Evolutionary conservation across 208 protist genomes (phyloP), one percentile per base, ranked within the genome.

Genomic region (Acanthamoeba polyphaga): DNA sequence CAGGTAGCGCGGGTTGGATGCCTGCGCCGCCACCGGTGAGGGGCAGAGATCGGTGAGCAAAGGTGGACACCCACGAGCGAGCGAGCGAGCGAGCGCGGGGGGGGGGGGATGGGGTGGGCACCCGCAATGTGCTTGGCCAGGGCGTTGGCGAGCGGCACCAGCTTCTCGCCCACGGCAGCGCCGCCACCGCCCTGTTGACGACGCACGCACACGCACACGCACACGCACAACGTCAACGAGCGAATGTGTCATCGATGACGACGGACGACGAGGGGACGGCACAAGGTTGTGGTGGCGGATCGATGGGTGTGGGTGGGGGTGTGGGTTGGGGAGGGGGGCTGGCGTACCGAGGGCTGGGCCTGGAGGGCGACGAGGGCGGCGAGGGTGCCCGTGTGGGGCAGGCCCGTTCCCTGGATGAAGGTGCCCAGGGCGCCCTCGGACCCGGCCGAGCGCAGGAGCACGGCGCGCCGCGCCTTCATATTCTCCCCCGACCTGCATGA

Each of bases 401-500:
- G 76, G 76, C 76, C 76, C 19, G 76, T 85, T 2, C 76, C 76
- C 76, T 85, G 76, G 46, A 85, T 58, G 76, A 85, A 85, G 34
- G 76, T 24, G 8, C 76, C 76, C 38, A 85, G 22, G 10, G 46
- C 76, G 49, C 76, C 29, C 4, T 85, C 10, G 22, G 76, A 43
- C 6, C 76, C 76, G 24, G 22, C 22, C 6, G 76, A 29, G 13
- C 66, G 87, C 22, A 92, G 29, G 60, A 92, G 87, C 43, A 74
- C 51, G 87, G 34, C 87, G 7, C 87, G 87, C 49, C 87, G 24
- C 87, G 74, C 58, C 24, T 58, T 74, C 58, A 92, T 68, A 34
- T 92, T 92, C 66, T 92, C n/a, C 87, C 8, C 87, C 87, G 3
- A 92, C 87, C 49, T 92, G 87, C 87, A 92, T 92, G 87, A 92